Conservation (phyloP, 1,139 yeast species). For the Geotrichum cucujoidarum region DNA sequence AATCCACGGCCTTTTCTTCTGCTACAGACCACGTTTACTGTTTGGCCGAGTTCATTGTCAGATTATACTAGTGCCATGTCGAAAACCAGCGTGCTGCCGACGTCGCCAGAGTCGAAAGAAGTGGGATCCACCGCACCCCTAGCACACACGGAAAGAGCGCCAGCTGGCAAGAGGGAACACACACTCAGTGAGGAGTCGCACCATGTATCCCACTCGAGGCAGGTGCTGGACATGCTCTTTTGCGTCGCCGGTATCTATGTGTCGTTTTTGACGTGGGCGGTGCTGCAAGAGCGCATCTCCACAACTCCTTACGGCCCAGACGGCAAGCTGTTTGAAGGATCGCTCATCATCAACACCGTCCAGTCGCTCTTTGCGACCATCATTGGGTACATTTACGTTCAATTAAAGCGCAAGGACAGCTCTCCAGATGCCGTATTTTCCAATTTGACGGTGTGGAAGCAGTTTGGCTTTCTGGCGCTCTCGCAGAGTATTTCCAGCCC, state of each 20-base stretch:
- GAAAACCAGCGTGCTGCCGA: slow-evolving; percentile 5
- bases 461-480: slow-evolving; percentile 60
- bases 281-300: slow-evolving; percentile 81
- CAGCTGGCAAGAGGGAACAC: neutral
- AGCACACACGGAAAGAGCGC: neutral
- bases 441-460: slow-evolving; percentile 32
- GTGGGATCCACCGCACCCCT: too few species aligned
- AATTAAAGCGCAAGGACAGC: slow-evolving; percentile 36
- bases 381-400: slow-evolving; percentile 60
- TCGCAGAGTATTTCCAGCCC: slow-evolving; percentile 84
- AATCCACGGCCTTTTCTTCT: too few species aligned
- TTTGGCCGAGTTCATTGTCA: too few species aligned
- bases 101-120: slow-evolving; percentile 1
- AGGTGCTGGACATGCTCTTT: slow-evolving; percentile 36
- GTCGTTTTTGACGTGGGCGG: slow-evolving; percentile 86
- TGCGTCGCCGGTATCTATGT: slow-evolving; percentile 75
- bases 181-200: neutral
- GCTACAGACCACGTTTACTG: too few species aligned
- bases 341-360: slow-evolving; percentile 65
- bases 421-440: slow-evolving; percentile 22
- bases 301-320: slow-evolving; percentile 69
- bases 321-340: slow-evolving; percentile 59
- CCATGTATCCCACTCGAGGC: slow-evolving; percentile 4
- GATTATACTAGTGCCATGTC: neutral
- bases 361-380: slow-evolving; percentile 71